Conservation (phyloP, 805 yeast species). For the Kluyveromyces lactis region DNA sequence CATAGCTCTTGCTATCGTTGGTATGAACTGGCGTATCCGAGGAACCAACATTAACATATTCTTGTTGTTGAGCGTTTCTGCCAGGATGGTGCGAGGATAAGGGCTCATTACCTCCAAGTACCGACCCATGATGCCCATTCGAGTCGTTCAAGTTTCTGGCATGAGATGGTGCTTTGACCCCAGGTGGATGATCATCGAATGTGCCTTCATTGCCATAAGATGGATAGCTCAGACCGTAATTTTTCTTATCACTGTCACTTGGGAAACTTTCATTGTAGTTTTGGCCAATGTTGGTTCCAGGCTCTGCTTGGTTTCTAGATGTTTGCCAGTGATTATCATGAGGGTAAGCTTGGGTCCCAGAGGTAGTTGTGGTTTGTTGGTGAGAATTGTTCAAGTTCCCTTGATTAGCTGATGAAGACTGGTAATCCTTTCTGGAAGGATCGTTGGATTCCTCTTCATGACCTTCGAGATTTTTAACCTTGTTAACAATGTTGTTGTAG, state of each 20-base stretch:
- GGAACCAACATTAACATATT: not conserved
- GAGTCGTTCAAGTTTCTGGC: not conserved
- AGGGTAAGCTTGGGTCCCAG: not conserved
- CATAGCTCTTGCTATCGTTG: not conserved
- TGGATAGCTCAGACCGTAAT: too few species aligned
- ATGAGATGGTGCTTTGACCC: not conserved
- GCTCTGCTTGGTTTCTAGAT: not conserved
- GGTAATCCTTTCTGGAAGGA: not conserved
- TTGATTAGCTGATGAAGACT: not conserved
- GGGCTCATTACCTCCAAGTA: too few species aligned
- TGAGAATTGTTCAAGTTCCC: not conserved
- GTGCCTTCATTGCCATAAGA: too few species aligned
- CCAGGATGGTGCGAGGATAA: too few species aligned
- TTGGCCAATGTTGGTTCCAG: not conserved
- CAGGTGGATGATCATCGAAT: too few species aligned
- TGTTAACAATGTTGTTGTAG: conserved; percentile 2
- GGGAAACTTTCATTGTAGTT: not conserved
- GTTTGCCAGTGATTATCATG: not conserved
- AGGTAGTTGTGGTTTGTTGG: not conserved
- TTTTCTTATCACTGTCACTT: too few species aligned
- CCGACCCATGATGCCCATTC: not conserved
- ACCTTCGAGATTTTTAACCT: not conserved
- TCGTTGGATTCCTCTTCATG: not conserved
- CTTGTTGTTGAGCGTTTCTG: not conserved
- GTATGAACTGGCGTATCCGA: not conserved